Evolutionary conservation across 2,329 filamentous ascomycete genomes (phyloP).

Genomic region (Arthroderma sp.): DNA sequence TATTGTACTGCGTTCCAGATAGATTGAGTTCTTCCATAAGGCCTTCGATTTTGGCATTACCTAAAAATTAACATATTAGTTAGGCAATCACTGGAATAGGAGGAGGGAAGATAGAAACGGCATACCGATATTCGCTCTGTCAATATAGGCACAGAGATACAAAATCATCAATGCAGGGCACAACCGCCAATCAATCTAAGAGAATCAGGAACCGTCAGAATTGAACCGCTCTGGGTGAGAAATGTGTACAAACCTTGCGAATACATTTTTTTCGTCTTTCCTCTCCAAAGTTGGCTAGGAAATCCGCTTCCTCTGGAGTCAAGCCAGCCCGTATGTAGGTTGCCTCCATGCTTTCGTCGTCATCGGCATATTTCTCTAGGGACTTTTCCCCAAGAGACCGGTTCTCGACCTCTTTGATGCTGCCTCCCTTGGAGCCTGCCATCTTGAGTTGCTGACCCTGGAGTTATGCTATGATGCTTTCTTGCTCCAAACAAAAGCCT

Average conservation of each 20-base stretch:
- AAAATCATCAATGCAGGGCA: conserved; percentile 3
- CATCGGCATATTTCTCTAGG: not conserved
- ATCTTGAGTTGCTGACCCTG: too few species aligned
- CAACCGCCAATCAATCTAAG: conserved; percentile 6
- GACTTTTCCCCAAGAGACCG: conserved; percentile 3
- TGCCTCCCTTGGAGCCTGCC: not conserved
- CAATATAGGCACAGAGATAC: conserved; percentile 10
- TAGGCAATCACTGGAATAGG: too few species aligned
- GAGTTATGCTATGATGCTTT: too few species aligned
- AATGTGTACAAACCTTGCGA: conserved; percentile 17
- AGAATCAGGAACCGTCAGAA: not conserved
- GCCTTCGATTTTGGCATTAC: conserved; percentile 14
- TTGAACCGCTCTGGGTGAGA: not conserved
- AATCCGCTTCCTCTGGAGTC: conserved; percentile 19
- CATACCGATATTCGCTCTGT: conserved; percentile 7
- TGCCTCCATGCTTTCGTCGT: conserved; percentile 2
- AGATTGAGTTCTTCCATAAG: conserved; percentile 13
- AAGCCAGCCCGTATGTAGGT: conserved; percentile 6
- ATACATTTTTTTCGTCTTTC: conserved; percentile 19
- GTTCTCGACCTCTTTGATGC: conserved; percentile 1
- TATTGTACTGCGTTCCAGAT: conserved; percentile 21
- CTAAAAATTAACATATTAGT: not conserved
- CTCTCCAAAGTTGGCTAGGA: conserved; percentile 19
- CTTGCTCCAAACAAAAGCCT: too few species aligned
- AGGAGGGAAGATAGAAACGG: conserved; percentile 16